These are phyloP conservation scores for Dactylorhiza incarnata DNA, from an alignment of 106 monocot species.

Conservation along the genomic window DNA sequence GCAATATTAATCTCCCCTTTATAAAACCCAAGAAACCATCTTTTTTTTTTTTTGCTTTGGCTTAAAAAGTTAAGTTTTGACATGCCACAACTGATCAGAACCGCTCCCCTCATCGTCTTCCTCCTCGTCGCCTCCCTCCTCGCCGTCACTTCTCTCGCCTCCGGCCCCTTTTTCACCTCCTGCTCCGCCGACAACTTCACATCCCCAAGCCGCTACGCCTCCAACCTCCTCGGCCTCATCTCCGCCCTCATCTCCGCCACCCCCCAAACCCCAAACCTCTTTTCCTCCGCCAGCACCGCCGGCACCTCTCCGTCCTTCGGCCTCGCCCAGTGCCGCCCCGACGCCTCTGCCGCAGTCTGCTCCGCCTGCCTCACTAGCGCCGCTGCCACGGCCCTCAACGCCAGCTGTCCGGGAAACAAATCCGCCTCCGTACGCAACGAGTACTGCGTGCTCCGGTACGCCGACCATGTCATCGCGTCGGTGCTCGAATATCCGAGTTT, in stretches of 20 bases:
- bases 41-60: no score
- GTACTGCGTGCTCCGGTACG: slow-evolving; percentile 2
- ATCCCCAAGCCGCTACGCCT: not conserved
- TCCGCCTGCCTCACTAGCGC: not conserved
- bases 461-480: not conserved
- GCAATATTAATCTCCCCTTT: no score
- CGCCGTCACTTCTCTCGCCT: not conserved
- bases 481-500: not conserved
- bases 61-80: no score
- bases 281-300: not conserved
- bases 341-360: not conserved
- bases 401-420: not conserved
- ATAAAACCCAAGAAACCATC: no score
- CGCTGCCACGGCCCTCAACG: not conserved
- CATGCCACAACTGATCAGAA: not conserved
- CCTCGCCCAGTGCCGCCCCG: slow-evolving; percentile 9
- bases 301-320: not conserved
- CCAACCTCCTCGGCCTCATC: not conserved
- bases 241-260: not conserved
- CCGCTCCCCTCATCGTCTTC: not conserved
- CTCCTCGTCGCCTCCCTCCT: not conserved
- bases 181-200: slow-evolving; percentile 1
- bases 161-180: not conserved
- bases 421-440: not conserved
- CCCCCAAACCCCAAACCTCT: not conserved